Percentiles rank a stretch among this genome's conserved stretches.
phyloP scores from a whole-genome alignment of 2,329 filamentous ascomycete genomes.

The Elsinoe batatas region DNA sequence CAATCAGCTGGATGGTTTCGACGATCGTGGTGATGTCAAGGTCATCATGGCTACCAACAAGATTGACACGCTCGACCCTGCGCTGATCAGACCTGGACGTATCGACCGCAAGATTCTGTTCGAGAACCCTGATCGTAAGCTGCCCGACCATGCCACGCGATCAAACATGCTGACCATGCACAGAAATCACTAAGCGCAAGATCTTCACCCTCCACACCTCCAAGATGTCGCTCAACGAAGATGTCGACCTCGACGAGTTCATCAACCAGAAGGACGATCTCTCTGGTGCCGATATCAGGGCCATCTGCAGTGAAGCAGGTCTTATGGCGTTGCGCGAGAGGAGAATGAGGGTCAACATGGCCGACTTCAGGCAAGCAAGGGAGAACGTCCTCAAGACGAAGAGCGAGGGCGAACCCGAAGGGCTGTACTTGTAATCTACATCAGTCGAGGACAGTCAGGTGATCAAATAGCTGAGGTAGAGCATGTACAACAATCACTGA shows the following conservation, averaged over 20 bases:
- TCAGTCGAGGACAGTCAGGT: background rate
- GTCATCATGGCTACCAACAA: conserved; percentile 99
- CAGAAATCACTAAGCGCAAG: conserved; percentile 90
- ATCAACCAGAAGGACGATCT: conserved; percentile 98
- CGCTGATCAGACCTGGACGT: conserved; percentile 89
- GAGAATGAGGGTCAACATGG: conserved; percentile 98
- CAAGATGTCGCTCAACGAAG: conserved; percentile 86
- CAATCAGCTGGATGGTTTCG: conserved; percentile 97
- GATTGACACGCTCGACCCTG: conserved; percentile 94
- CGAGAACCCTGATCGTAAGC: conserved; percentile 59
- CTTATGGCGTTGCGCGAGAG: conserved; percentile 88
- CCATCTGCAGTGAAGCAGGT: conserved; percentile 95
- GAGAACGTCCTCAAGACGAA: conserved; percentile 97
- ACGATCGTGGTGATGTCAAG: conserved; percentile 97
- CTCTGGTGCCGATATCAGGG: conserved; percentile 95
- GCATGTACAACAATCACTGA: background rate
- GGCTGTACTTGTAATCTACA: conserved; percentile 76
- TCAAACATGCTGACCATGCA: conserved; percentile 39
- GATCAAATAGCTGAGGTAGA: background rate
- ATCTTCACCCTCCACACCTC: conserved; percentile 97
- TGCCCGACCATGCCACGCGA: background rate
- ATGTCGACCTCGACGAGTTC: conserved; percentile 98
- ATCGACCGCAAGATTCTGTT: conserved; percentile 95
- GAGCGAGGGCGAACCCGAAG: conserved; percentile 96
- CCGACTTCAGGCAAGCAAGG: conserved; percentile 84